Evolutionary conservation across 805 yeast genomes (phyloP).

Genomic region (Candida ascalaphidarum): DNA sequence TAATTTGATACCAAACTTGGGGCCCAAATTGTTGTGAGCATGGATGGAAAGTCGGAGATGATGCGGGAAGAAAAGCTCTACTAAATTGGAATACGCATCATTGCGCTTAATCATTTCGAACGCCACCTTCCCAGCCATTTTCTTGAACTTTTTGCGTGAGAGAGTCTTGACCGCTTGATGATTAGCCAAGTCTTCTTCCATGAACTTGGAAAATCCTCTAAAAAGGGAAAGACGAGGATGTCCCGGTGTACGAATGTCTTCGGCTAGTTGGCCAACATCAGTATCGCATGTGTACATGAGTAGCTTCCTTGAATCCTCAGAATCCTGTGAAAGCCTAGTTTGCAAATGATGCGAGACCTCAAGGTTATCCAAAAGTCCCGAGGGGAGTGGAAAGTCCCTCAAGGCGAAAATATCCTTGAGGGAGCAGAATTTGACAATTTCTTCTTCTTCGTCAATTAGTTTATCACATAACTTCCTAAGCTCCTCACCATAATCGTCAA

Average conservation of each 20-base stretch:
- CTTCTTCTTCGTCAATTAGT: constrained; percentile 21
- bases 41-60: constrained; percentile 54
- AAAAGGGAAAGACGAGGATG: constrained; percentile 47
- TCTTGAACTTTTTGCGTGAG: constrained; percentile 43
- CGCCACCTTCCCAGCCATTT: constrained; percentile 43
- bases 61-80: constrained; percentile 51
- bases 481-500: constrained; percentile 37
- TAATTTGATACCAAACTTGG: constrained; percentile 49
- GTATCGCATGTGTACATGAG: constrained; percentile 30
- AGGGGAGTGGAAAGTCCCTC: constrained; percentile 6
- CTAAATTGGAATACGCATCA: constrained; percentile 57
- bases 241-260: constrained; percentile 24
- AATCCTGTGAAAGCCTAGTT: constrained; percentile 21
- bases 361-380: constrained; percentile 10
- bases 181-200: constrained; percentile 47
- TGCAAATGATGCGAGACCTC: constrained; percentile 21
- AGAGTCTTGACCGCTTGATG: constrained; percentile 28
- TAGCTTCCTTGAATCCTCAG: constrained; percentile 28
- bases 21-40: constrained; percentile 52
- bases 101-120: constrained; percentile 59
- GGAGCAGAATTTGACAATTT: constrained; percentile 22
- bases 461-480: constrained; percentile 35
- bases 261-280: constrained; percentile 23
- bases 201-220: constrained; percentile 52
- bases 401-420: constrained; percentile 27